A percentile compares a stretch with the other conserved stretches of the same genome.
phyloP scores from a whole-genome alignment of 768 basidiomycete species.

The Leccinum subgranulosum region DNA sequence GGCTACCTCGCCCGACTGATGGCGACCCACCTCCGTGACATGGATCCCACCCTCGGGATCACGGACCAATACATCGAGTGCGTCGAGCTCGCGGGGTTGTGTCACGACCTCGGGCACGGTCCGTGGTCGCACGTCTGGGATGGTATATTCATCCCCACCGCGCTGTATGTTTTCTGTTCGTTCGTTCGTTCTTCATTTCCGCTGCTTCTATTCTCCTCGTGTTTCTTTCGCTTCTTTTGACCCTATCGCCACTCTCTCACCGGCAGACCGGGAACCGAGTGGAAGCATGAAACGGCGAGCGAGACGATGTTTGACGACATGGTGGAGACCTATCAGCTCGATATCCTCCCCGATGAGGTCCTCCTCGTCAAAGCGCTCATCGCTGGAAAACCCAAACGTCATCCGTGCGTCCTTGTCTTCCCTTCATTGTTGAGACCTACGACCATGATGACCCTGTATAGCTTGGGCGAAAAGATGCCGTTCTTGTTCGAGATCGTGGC shows the following conservation, averaged over 20 bases:
- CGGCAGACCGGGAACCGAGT: conserved; percentile 44
- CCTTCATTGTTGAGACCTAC: too few species aligned
- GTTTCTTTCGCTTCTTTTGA: not conserved
- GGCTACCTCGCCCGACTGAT: conserved; percentile 69
- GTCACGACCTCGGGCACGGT: conserved; percentile 84
- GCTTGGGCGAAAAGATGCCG: conserved; percentile 48
- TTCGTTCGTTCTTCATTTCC: conserved; percentile 7
- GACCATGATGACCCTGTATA: not conserved
- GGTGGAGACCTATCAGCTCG: conserved; percentile 51
- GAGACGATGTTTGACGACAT: conserved; percentile 81
- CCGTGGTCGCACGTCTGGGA: conserved; percentile 90
- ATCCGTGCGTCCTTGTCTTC: conserved; percentile 41
- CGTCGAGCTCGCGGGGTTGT: conserved; percentile 76
- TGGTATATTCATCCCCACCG: conserved; percentile 61
- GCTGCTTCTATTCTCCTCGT: not conserved
- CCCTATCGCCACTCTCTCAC: not conserved
- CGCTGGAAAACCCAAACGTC: conserved; percentile 51
- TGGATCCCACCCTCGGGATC: conserved; percentile 62
- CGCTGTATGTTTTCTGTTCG: conserved; percentile 42
- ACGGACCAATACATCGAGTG: conserved; percentile 71
- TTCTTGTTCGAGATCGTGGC: conserved; percentile 86
- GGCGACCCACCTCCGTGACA: conserved; percentile 50
- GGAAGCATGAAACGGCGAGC: conserved; percentile 79
- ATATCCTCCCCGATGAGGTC: conserved; percentile 47
- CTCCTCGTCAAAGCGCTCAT: conserved; percentile 77